These are phyloP conservation scores for Schizochytrium sp. DNA, from an alignment of 108 stramenopile genomes.

Conservation along the genomic window DNA sequence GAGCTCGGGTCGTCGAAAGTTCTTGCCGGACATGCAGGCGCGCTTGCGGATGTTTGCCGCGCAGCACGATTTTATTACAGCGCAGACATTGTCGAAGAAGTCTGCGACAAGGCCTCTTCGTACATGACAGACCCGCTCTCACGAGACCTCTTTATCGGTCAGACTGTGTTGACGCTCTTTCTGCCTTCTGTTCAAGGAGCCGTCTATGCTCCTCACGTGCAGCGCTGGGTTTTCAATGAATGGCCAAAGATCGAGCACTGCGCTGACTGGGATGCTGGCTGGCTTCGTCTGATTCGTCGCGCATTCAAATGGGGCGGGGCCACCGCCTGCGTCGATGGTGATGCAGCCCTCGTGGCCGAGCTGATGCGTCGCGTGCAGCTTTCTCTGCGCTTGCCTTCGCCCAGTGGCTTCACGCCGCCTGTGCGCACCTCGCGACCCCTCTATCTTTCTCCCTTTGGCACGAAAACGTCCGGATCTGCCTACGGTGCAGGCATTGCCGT, in stretches of 20 bases:
- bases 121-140: not conserved
- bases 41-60: not conserved
- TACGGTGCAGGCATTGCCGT: not conserved
- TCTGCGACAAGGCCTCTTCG: not conserved
- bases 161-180: not conserved
- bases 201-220: not conserved
- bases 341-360: not conserved
- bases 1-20: not conserved
- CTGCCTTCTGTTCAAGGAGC: not conserved
- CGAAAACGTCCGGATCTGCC: not conserved
- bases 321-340: not conserved
- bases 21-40: not conserved
- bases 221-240: not conserved
- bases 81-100: not conserved
- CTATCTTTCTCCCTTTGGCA: not conserved
- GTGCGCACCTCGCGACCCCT: not conserved
- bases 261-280: constrained; percentile 4
- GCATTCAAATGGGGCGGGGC: constrained; percentile 4
- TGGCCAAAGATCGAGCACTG: not conserved
- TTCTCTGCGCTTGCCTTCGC: not conserved
- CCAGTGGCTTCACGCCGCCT: not conserved
- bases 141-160: not conserved
- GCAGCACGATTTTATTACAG: not conserved
- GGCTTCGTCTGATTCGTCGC: not conserved
- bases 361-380: not conserved